Evolutionary conservation across 352 stramenopile genomes (phyloP), one percentile per base, ranked within the genome.

Genomic region (Phytophthora meadii): DNA sequence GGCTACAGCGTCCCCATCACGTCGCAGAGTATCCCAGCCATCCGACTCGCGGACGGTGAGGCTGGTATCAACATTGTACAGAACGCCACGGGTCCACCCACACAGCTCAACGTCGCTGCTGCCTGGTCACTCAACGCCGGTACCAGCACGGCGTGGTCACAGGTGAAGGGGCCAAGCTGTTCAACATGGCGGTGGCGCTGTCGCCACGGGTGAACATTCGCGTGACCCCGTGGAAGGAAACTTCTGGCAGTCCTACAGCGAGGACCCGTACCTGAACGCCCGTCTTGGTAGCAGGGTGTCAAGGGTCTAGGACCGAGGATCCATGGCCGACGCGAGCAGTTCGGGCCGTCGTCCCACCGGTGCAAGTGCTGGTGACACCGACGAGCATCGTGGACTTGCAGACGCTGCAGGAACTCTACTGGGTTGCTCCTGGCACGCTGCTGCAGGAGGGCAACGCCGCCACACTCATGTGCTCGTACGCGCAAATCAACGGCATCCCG

Each of bases 401-500:
- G 41, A 65, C 57, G 51, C 62, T 75, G 3, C 34, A 75, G 34
- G 68, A 75, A 7, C 15, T 75, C 24, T 75, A 75, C 46, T 72
- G 61, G 68, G 68, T 75, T 5, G 68, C 68, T 1, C 61, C 55
- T 0, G 62, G 68, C 5, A 72, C 61, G 6, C 68, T 75, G 12
- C 52, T 75, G 51, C 61, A 75, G 37, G 68, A 75, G 36, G 68
- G 61, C 34, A 69, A 75, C 19, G 62, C 50, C n/a, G 68, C 68
- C 51, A 75, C 68, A 15, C 55, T 75, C 55, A 75, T 75, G 68
- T 75, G 68, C 46, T 75, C 68, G 41, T 75, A 75, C 62, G 54
- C 68, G 19, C 57, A 75, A 41, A 51, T 75, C 14, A 75, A 75
- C 34, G 68, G 68, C 41, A 52, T 75, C 25, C 68, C 56, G 7